These are phyloP conservation scores for Colletotrichum cuscutae DNA, from an alignment of 2,329 filamentous ascomycete genomes.

Conservation along the genomic window DNA sequence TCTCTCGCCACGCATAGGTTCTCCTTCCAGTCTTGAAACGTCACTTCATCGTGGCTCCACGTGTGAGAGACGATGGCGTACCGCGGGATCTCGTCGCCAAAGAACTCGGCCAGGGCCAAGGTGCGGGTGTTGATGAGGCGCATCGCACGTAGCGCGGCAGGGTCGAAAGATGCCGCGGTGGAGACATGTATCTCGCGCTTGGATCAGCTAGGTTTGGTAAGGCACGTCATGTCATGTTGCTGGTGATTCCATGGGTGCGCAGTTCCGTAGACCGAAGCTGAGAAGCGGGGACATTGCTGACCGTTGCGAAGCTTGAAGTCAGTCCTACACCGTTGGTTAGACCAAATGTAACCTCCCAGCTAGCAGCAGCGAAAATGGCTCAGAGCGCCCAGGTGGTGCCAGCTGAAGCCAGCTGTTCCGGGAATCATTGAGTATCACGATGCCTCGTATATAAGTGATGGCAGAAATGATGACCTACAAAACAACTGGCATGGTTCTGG, in stretches of 20 bases:
- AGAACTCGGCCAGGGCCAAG: constrained; percentile 38
- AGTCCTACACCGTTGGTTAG: no score
- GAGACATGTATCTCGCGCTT: not conserved
- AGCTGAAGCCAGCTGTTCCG: no score
- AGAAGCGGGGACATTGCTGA: not conserved
- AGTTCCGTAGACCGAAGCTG: not conserved
- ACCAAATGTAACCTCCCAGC: not conserved
- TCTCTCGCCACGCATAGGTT: constrained; percentile 1
- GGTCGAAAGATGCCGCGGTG: not conserved
- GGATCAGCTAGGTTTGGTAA: not conserved
- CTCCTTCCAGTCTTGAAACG: constrained; percentile 33
- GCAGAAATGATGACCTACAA: no score
- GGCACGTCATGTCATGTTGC: not conserved
- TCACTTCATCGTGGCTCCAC: constrained; percentile 37
- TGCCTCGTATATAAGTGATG: no score
- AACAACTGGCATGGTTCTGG: no score
- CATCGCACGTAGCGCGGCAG: constrained; percentile 34
- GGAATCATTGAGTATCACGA: no score
- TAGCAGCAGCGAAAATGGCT: not conserved
- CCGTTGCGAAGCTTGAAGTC: not conserved
- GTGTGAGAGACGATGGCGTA: constrained; percentile 42
- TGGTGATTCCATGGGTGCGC: not conserved
- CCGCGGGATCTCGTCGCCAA: constrained; percentile 35
- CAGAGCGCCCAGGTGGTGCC: no score
- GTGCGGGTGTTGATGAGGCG: constrained; percentile 41